Evolutionary conservation across 192 early-diverging fungal species (phyloP), one percentile per base, ranked within the genome.

Genomic region (Coemansia sp.): DNA sequence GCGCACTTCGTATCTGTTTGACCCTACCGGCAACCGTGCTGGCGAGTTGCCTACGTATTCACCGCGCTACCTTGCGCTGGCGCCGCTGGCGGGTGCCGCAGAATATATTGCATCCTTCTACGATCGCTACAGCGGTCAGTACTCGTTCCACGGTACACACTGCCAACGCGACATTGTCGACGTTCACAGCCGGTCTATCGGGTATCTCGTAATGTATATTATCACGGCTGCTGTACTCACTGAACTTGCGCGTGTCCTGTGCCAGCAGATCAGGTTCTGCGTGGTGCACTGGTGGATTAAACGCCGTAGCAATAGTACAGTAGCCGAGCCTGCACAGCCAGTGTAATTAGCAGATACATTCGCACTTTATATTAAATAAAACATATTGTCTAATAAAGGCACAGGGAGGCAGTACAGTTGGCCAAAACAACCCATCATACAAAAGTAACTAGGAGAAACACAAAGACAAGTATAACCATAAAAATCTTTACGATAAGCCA

Each of bases 401-500:
- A 43, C 41, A 43, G 12, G 14, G 13, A 54, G 23, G 20, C 23
- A 54, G 22, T 24, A 27, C 29, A 54, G 23, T 11, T 19, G 29
- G 12, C 22, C 53, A 13, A 54, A 23, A 29, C 3, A 57, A 29
- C 19, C 32, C 27, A 12, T 27, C 50, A 85, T 60, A 82, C 75
- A 57, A 87, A 77, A 26, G 87, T 65, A 9, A 84, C 71, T 23
- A 94, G 88, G 43, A 97, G 45, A 58, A 95, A 75, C 57, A 94
- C 92, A 70, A 96, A 94, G 9, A 94, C 85, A 35, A 99, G 79
- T 57, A 98, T 78, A 12, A 93, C 88, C 20, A 87, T 88, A 82
- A 99, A 96, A 43, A 97, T 87, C 75, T 98, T 97, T 59, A 94
- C 84, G 87, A 99, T 95, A 37, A 99, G 77, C 92, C 92, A 92